Evolutionary conservation across 2,329 filamentous ascomycete genomes (phyloP).

Genomic region (Elsinoe fawcettii): DNA sequence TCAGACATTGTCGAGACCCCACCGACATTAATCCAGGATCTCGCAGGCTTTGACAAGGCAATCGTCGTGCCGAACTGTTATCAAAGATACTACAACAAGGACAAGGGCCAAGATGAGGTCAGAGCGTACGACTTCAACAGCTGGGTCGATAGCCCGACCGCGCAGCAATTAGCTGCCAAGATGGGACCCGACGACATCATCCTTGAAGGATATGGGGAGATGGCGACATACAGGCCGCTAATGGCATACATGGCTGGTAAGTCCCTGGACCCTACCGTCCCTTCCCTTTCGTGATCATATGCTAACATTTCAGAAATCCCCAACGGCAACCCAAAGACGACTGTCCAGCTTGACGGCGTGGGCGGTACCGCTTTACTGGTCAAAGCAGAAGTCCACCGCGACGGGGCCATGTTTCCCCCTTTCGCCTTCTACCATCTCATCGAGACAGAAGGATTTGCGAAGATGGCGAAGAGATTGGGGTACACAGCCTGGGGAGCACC

Average conservation of each 20-base stretch:
- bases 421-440: slow-evolving; percentile 96
- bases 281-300: slow-evolving; percentile 36
- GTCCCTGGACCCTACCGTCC: slow-evolving; percentile 24
- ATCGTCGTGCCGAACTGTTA: slow-evolving; percentile 94
- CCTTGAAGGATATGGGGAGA: slow-evolving; percentile 84
- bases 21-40: slow-evolving; percentile 75
- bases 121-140: slow-evolving; percentile 95
- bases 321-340: slow-evolving; percentile 25
- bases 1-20: slow-evolving; percentile 87
- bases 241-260: slow-evolving; percentile 74
- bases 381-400: slow-evolving; percentile 92
- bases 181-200: slow-evolving; percentile 91
- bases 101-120: slow-evolving; percentile 64
- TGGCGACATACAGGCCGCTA: slow-evolving; percentile 82
- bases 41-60: slow-evolving; percentile 79
- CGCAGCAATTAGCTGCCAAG: slow-evolving; percentile 63
- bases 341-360: slow-evolving; percentile 75
- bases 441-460: slow-evolving; percentile 95
- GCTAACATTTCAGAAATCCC: slow-evolving; percentile 17
- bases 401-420: slow-evolving; percentile 96
- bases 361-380: slow-evolving; percentile 88
- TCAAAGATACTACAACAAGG: slow-evolving; percentile 65
- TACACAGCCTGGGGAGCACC: slow-evolving; percentile 84
- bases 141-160: slow-evolving; percentile 83
- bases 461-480: slow-evolving; percentile 85